Evolutionary conservation across 2,329 filamentous ascomycete genomes (phyloP).

Genomic region (Ploettnerulaceae sp.): DNA sequence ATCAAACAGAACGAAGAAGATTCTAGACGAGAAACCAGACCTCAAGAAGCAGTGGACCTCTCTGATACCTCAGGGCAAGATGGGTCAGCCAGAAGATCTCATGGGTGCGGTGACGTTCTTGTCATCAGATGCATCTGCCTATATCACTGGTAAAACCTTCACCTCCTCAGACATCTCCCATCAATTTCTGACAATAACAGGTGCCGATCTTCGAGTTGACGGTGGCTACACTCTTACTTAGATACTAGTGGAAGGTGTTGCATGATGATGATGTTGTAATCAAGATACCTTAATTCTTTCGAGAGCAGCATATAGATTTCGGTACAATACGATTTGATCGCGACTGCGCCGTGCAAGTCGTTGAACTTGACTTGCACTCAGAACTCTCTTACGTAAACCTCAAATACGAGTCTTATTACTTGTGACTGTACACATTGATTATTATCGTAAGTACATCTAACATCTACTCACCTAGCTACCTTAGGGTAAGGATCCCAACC

Average conservation of each 20-base stretch:
- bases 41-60: slow-evolving; percentile 87
- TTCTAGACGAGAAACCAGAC: slow-evolving; percentile 87
- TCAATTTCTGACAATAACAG: neutral
- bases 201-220: slow-evolving; percentile 54
- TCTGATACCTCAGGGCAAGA: slow-evolving; percentile 86
- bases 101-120: slow-evolving; percentile 83
- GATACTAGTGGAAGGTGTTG: slow-evolving; percentile 8
- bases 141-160: slow-evolving; percentile 53
- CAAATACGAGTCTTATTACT: too few relatives aligned
- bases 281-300: too few relatives aligned
- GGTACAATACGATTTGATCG: too few relatives aligned
- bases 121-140: slow-evolving; percentile 52
- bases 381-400: too few relatives aligned
- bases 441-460: too few relatives aligned
- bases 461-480: too few relatives aligned
- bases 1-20: slow-evolving; percentile 76
- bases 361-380: too few relatives aligned
- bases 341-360: too few relatives aligned
- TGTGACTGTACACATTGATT: too few relatives aligned
- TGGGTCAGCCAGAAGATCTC: slow-evolving; percentile 86
- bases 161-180: slow-evolving; percentile 38
- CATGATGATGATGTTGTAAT: neutral
- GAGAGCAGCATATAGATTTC: neutral
- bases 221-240: slow-evolving; percentile 84
- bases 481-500: too few relatives aligned